Base-by-base conservation (phyloP, 352 stramenopile genomes). In the Phytopythium litorale region DNA sequence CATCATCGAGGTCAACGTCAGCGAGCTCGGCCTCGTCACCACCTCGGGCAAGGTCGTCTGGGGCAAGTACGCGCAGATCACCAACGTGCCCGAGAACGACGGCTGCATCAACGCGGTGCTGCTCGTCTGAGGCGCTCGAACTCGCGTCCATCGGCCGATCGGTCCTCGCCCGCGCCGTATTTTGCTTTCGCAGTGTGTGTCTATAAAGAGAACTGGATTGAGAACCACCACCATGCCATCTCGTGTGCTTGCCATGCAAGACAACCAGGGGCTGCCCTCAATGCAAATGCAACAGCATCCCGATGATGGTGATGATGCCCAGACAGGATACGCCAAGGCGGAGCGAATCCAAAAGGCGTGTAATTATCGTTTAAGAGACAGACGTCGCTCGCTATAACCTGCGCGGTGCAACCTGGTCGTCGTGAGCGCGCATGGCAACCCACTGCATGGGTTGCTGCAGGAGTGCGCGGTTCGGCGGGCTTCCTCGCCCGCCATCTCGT, bases 21-120 rank as follows among this genome's bases (percentile, higher is more conserved):
- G 91, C 79, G 98, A 99, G 71, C 87, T 99, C 37, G 98, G 98
- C 35, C 80, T 99, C 28, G 98, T 99, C 1, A 99, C 98, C 35
- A 99, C 97, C 54, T 98, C 91, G 25, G 98, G 98, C 67, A 99
- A 99, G 72, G 98, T 99, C 56, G 97, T 99, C n/a, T 99, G 97
- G 97, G 98, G 97, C 59, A 99, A 99, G 70, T 99, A 99, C 79
- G 97, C 97, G 25, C 98, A 99, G 87, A 96, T 99, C 52, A 99
- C 98, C 43, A 99, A 99, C 84, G 98, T 99, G 72, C 98, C 98
- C 7, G 98, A 99, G 81, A 92, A 99, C 63, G 98, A 99, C 78
- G 98, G 98, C 56, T 99, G 97, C 81, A 99, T 99, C 66, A 99
- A 99, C 79, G 97, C 96, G 33, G 96, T 99, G 52, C 84, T 99